Conservation (phyloP, 495 filamentous ascomycete species). For the Monascus purpureus region DNA sequence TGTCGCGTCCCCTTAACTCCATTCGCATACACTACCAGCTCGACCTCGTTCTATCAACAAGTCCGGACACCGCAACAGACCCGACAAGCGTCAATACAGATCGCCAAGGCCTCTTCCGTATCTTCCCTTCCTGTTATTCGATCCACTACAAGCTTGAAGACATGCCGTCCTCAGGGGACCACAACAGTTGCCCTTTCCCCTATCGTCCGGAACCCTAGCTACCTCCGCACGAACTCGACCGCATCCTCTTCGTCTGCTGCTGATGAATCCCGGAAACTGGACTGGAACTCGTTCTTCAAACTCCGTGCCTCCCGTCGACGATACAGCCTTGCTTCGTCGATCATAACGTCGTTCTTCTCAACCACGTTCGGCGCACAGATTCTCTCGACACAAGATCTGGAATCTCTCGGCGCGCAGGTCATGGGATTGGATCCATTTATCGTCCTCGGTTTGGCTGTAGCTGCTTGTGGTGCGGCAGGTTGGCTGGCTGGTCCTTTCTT, state of each 20-base stretch:
- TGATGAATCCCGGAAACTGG: constrained; percentile 32
- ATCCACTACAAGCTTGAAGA: constrained; percentile 5
- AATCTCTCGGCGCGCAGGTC: constrained; percentile 49
- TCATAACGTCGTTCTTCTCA: constrained; percentile 44
- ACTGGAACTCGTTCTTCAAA: constrained; percentile 90
- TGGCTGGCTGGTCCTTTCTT: constrained; percentile 78
- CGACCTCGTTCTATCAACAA: constrained; percentile 9
- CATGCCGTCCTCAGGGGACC: constrained; percentile 7
- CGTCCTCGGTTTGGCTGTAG: constrained; percentile 60
- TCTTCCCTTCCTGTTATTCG: constrained; percentile 6
- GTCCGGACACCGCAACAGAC: neutral
- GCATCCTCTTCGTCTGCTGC: constrained; percentile 10
- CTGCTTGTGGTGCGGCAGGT: constrained; percentile 57
- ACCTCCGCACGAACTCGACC: constrained; percentile 24
- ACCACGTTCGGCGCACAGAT: constrained; percentile 48
- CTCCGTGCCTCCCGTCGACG: constrained; percentile 74
- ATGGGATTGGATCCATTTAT: constrained; percentile 77
- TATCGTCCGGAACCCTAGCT: constrained; percentile 18
- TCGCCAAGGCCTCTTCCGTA: constrained; percentile 4
- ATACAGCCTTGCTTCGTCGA: constrained; percentile 62
- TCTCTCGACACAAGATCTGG: constrained; percentile 51
- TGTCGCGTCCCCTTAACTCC: constrained; percentile 12
- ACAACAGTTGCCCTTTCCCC: constrained; percentile 9
- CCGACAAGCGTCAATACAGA: constrained; percentile 6
- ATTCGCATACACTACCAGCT: constrained; percentile 8